A percentile compares a stretch with the other conserved stretches of the same genome.
These are phyloP conservation scores for Drosera capensis DNA, from an alignment of 148 eudicot genomes.

Conservation along the genomic window DNA sequence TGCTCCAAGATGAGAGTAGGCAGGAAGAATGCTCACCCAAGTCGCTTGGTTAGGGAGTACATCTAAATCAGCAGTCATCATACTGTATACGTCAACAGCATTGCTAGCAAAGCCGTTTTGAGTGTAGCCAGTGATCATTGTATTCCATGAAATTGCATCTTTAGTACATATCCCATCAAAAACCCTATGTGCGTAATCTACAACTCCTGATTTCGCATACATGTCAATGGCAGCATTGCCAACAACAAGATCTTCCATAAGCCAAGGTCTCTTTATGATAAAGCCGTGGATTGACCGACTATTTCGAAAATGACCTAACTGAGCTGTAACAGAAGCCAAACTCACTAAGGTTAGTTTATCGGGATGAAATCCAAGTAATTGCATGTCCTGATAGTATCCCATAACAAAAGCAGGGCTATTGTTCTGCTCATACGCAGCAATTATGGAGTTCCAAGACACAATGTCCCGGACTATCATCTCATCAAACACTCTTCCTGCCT, in stretches of 20 bases:
- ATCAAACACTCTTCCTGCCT: conserved; percentile 36
- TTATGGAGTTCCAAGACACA: conserved; percentile 67
- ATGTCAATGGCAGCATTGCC: conserved; percentile 60
- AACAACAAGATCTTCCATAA: conserved; percentile 25
- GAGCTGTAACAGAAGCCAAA: conserved; percentile 52
- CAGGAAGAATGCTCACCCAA: conserved; percentile 62
- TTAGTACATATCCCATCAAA: conserved; percentile 29
- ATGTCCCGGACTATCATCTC: conserved; percentile 36
- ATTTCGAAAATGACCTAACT: conserved; percentile 21
- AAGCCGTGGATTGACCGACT: conserved; percentile 50
- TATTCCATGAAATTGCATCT: conserved; percentile 72
- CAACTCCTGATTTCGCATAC: conserved; percentile 58
- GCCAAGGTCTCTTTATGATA: conserved; percentile 38
- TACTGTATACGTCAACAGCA: conserved; percentile 36
- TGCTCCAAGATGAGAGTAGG: conserved; percentile 69
- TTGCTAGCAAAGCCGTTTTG: conserved; percentile 66
- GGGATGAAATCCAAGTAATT: conserved; percentile 25
- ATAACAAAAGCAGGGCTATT: conserved; percentile 25
- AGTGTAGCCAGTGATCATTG: conserved; percentile 58
- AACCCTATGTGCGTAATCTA: conserved; percentile 28
- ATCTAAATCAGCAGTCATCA: conserved; percentile 23
- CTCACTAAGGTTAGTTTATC: conserved; percentile 55
- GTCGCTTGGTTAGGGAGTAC: conserved; percentile 50
- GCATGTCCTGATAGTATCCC: conserved; percentile 28
- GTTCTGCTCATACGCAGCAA: conserved; percentile 63